A percentile compares a stretch with the other conserved stretches of the same genome.
Conservation (phyloP, 495 filamentous ascomycete genomes). For the Halenospora varia region DNA sequence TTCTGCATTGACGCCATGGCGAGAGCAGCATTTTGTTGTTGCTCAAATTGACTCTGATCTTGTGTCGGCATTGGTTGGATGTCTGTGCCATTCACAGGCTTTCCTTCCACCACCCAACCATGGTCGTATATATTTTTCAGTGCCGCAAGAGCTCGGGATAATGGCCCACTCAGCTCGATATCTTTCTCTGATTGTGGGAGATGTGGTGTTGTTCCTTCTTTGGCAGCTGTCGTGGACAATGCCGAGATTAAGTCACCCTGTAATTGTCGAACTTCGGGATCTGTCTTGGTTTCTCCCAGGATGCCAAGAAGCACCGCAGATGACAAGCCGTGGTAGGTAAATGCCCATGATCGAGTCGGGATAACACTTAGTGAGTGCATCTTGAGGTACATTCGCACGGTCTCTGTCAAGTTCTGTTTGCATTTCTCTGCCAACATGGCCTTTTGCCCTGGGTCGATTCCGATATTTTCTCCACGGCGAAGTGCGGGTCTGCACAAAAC, state of each 20-base stretch:
- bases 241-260: slow-evolving; percentile 53
- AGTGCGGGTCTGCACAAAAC: slow-evolving; percentile 52
- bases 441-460: slow-evolving; percentile 39
- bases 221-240: slow-evolving; percentile 49
- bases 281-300: slow-evolving; percentile 53
- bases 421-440: slow-evolving; percentile 47
- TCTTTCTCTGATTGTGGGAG: slow-evolving; percentile 41
- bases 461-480: slow-evolving; percentile 34
- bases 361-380: slow-evolving; percentile 64
- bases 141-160: slow-evolving; percentile 47
- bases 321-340: slow-evolving; percentile 60
- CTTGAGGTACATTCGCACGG: slow-evolving; percentile 63
- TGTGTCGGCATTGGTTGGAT: slow-evolving; percentile 16
- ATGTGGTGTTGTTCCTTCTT: slow-evolving; percentile 33
- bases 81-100: background rate
- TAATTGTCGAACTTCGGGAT: slow-evolving; percentile 50
- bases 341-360: slow-evolving; percentile 62
- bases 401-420: slow-evolving; percentile 59
- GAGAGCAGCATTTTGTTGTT: slow-evolving; percentile 50
- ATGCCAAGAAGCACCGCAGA: slow-evolving; percentile 64
- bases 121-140: slow-evolving; percentile 56
- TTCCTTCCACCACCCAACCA: slow-evolving; percentile 33
- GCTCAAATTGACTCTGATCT: slow-evolving; percentile 31
- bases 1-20: slow-evolving; percentile 54
- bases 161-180: slow-evolving; percentile 50